These are phyloP conservation scores for Parathielavia appendiculata DNA, from an alignment of 495 filamentous ascomycete species.

Conservation along the genomic window DNA sequence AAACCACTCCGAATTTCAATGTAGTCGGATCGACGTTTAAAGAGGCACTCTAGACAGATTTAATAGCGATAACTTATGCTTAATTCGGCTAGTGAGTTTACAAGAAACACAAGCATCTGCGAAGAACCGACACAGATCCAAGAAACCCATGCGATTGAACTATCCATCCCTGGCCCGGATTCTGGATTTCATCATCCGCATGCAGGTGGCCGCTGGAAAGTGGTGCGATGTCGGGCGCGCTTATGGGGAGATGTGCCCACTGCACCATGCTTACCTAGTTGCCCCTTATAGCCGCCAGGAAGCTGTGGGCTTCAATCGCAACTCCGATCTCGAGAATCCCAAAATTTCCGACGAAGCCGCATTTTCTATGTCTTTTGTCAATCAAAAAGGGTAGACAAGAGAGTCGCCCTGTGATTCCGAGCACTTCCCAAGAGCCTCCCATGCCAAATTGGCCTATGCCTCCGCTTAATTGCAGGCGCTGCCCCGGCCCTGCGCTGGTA, in stretches of 20 bases:
- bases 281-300: conserved; percentile 3
- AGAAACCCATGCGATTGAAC: no score
- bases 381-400: neutral
- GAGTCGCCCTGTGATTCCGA: neutral
- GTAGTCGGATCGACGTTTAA: no score
- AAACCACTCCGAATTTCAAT: no score
- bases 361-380: neutral
- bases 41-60: no score
- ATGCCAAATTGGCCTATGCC: conserved; percentile 10
- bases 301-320: neutral
- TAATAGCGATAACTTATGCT: no score
- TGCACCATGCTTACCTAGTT: conserved; percentile 6
- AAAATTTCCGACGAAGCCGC: neutral
- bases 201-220: neutral
- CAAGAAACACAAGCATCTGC: no score
- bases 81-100: no score
- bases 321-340: neutral
- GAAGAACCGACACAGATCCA: no score
- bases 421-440: neutral
- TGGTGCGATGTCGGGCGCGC: conserved; percentile 10
- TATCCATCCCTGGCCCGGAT: no score
- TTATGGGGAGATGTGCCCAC: conserved; percentile 7
- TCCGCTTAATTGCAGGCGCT: conserved; percentile 20
- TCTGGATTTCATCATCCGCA: no score
- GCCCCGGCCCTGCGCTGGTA: conserved; percentile 26